A percentile compares a stretch with the other conserved stretches of the same genome.
phyloP scores from a whole-genome alignment of 2,329 filamentous ascomycete genomes.

The Calonectria hongkongensis region DNA sequence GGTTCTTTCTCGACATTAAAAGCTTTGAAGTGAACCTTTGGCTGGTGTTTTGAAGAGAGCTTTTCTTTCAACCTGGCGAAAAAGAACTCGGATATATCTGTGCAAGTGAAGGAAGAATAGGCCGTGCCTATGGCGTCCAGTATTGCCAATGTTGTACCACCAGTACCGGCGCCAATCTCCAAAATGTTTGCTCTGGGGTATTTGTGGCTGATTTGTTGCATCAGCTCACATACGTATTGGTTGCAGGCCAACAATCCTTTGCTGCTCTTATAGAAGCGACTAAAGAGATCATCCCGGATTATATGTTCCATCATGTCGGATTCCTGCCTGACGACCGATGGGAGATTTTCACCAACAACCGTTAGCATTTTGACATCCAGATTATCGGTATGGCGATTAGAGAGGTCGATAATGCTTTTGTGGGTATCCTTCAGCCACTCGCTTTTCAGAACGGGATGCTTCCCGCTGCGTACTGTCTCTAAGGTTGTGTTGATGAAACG shows the following conservation, averaged over 20 bases:
- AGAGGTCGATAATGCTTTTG: neutral
- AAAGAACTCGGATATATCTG: neutral
- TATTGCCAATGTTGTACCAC: neutral
- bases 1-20: conserved; percentile 5
- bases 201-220: neutral
- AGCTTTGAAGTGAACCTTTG: conserved; percentile 1
- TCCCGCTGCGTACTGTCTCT: neutral
- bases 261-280: conserved; percentile 1
- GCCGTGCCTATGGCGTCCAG: neutral
- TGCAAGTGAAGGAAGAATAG: neutral
- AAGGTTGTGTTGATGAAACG: neutral
- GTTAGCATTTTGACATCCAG: neutral
- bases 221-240: neutral
- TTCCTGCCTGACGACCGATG: neutral
- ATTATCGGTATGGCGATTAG: neutral
- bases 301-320: conserved; percentile 10
- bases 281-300: neutral
- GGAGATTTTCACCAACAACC: neutral
- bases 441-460: neutral
- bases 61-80: neutral
- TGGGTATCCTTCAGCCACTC: neutral
- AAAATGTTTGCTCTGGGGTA: neutral
- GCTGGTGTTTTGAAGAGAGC: neutral
- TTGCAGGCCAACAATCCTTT: neutral
- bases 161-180: conserved; percentile 6